Conservation (phyloP, 768 basidiomycete genomes). For the Galerina marginata region DNA sequence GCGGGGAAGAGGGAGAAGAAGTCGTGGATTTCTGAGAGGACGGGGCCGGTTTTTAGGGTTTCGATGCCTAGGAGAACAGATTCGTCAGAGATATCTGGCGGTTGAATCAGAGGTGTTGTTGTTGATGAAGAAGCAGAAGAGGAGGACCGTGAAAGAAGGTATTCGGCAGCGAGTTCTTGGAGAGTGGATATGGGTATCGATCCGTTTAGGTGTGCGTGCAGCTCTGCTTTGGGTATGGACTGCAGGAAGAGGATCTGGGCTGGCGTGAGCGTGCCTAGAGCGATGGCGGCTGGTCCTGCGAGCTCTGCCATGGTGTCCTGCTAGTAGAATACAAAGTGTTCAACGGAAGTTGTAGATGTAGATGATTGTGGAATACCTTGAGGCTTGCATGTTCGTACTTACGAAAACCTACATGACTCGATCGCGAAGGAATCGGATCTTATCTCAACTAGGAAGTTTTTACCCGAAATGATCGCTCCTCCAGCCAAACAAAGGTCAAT, state of each 20-base stretch:
- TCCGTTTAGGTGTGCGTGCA: conserved; percentile 87
- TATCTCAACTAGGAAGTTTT: too few relatives aligned
- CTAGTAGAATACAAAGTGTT: not conserved
- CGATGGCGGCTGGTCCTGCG: conserved; percentile 51
- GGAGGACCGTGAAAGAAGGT: conserved; percentile 21
- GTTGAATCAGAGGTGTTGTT: too few relatives aligned
- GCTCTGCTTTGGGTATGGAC: conserved; percentile 77
- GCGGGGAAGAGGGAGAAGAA: conserved; percentile 80
- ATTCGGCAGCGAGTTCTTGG: conserved; percentile 62
- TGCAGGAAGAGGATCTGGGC: conserved; percentile 65
- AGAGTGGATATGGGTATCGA: conserved; percentile 75
- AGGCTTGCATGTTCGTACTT: too few relatives aligned
- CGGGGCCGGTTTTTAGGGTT: conserved; percentile 34
- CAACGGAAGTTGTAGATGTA: not conserved
- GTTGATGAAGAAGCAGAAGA: conserved; percentile 20
- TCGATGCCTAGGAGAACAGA: not conserved
- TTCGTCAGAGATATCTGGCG: conserved; percentile 3
- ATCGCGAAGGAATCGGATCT: too few relatives aligned
- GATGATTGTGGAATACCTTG: too few relatives aligned
- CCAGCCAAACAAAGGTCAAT: too few relatives aligned
- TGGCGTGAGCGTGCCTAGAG: conserved; percentile 56
- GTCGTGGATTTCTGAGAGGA: conserved; percentile 62
- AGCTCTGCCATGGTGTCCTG: conserved; percentile 21
- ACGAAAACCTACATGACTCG: too few relatives aligned
- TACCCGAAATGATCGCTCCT: too few relatives aligned